phyloP scores from a whole-genome alignment of 192 early-diverging fungal genomes.

The Entomortierella parvispora region DNA sequence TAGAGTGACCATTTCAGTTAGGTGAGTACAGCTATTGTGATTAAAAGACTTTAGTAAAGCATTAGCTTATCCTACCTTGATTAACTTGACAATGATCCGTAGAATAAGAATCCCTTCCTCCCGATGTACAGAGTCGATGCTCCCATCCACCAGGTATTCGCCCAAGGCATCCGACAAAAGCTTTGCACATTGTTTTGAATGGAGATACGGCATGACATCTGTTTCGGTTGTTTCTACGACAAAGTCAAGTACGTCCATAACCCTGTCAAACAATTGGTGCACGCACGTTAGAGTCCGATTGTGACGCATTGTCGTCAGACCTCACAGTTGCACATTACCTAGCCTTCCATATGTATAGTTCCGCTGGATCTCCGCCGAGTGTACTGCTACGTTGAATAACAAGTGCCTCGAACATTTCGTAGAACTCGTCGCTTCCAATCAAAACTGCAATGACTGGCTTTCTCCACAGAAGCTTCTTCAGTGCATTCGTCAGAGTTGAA shows the following conservation, averaged over 20 bases:
- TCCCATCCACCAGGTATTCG: constrained; percentile 46
- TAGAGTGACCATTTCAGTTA: constrained; percentile 6
- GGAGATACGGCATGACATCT: constrained; percentile 44
- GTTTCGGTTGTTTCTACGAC: constrained; percentile 42
- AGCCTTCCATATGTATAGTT: constrained; percentile 52
- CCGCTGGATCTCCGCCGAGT: constrained; percentile 37
- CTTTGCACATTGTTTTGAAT: constrained; percentile 45
- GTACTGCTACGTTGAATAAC: constrained; percentile 29
- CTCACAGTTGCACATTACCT: too few species aligned
- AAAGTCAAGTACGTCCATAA: constrained; percentile 34
- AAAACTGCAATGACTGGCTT: constrained; percentile 41
- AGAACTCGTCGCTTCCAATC: constrained; percentile 35
- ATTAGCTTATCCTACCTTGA: constrained; percentile 33
- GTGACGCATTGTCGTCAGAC: too few species aligned
- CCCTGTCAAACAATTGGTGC: neutral
- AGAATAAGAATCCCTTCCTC: constrained; percentile 48
- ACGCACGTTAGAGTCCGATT: too few species aligned
- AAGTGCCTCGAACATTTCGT: constrained; percentile 33
- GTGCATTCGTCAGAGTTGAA: constrained; percentile 39
- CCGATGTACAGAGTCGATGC: constrained; percentile 50
- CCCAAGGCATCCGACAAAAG: constrained; percentile 43
- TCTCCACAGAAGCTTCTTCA: constrained; percentile 42
- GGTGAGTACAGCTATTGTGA: neutral
- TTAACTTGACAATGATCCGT: constrained; percentile 52
- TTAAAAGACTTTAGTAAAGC: neutral